Percentiles rank a stretch among this genome's conserved stretches.
Evolutionary conservation across 306 rosid genomes (phyloP).

Genomic region (Quercus dentata): DNA sequence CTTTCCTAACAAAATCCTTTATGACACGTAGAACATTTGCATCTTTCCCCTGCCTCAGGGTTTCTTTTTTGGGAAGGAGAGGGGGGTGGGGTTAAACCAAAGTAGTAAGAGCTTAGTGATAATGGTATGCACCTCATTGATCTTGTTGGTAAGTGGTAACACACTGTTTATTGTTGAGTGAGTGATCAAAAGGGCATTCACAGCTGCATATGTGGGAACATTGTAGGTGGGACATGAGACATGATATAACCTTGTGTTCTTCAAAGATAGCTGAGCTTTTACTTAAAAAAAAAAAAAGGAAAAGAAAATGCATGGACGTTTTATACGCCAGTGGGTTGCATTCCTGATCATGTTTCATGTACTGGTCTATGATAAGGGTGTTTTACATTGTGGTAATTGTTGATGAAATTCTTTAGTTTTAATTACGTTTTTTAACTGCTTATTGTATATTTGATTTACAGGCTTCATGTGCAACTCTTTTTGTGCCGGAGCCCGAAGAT

Average conservation of each 20-base stretch:
- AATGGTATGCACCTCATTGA: too few species aligned
- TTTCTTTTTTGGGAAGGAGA: not conserved
- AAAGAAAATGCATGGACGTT: too few species aligned
- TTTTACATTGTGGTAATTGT: not conserved
- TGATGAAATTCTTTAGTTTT: not conserved
- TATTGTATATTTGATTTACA: constrained; percentile 34
- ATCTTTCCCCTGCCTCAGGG: too few species aligned
- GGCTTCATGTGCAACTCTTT: constrained; percentile 68
- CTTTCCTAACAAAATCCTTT: not conserved
- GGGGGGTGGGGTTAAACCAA: too few species aligned
- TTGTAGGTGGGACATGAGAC: not conserved
- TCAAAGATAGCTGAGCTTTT: too few species aligned
- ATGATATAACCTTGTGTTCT: too few species aligned
- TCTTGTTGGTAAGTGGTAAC: too few species aligned
- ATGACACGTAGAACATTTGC: not conserved
- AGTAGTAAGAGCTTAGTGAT: too few species aligned
- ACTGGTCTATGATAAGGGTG: not conserved
- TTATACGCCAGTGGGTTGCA: not conserved
- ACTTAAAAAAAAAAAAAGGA: too few species aligned
- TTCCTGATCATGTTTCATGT: not conserved
- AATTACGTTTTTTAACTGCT: not conserved
- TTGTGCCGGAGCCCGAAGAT: constrained; percentile 89
- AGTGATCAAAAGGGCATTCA: not conserved
- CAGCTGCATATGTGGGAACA: not conserved
- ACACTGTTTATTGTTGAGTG: not conserved